Percentiles rank a stretch among this genome's conserved stretches.
phyloP scores from a whole-genome alignment of 2,329 filamentous ascomycete genomes.

The Fusarium musae region DNA sequence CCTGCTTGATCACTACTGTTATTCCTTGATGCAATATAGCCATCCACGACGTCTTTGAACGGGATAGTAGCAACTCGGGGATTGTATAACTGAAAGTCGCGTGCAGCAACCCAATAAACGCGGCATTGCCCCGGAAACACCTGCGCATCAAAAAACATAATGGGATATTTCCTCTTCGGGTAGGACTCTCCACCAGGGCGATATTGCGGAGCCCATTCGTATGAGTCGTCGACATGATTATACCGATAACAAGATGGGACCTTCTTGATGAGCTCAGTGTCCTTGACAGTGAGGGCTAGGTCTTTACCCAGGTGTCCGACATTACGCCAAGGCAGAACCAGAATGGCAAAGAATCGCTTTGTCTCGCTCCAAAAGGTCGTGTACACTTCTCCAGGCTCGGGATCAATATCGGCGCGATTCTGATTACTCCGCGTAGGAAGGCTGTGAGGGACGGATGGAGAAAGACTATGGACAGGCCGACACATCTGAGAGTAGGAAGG shows the following conservation, averaged over 20 bases:
- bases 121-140: background rate
- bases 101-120: slow-evolving; percentile 1
- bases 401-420: background rate
- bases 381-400: slow-evolving; percentile 2
- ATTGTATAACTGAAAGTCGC: background rate
- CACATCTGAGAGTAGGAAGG: background rate
- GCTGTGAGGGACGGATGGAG: background rate
- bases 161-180: background rate
- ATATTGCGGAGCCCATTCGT: background rate
- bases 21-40: background rate
- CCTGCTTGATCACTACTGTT: background rate
- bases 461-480: background rate
- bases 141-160: background rate
- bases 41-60: background rate
- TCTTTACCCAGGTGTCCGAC: background rate
- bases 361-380: background rate
- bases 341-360: background rate
- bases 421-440: background rate
- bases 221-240: background rate
- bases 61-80: background rate
- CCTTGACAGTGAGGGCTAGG: background rate
- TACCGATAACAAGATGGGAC: background rate
- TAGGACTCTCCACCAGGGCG: rapidly evolving
- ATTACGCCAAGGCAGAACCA: background rate
- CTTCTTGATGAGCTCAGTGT: background rate